phyloP scores from a whole-genome alignment of 2,329 filamentous ascomycete genomes.

The Paraphoma sp. region DNA sequence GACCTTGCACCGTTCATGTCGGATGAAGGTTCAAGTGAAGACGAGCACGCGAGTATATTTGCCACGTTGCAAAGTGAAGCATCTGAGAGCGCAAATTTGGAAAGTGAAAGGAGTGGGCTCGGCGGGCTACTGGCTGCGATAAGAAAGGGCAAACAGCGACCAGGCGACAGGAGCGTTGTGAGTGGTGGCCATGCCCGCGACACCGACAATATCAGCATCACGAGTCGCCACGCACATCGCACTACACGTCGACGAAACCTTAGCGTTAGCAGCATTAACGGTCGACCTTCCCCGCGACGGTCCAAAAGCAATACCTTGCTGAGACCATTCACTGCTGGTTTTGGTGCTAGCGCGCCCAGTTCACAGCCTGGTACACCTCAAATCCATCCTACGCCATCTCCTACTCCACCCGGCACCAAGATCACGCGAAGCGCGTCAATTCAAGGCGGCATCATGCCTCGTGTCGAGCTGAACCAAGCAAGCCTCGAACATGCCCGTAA shows the following conservation, averaged over 20 bases:
- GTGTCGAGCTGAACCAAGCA: slow-evolving; percentile 84
- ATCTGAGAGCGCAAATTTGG: slow-evolving; percentile 65
- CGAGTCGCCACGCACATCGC: slow-evolving; percentile 67
- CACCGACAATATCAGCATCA: slow-evolving; percentile 68
- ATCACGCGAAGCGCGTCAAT: slow-evolving; percentile 80
- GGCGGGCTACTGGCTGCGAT: slow-evolving; percentile 74
- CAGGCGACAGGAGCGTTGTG: slow-evolving; percentile 73
- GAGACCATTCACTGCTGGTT: slow-evolving; percentile 56
- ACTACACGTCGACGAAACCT: slow-evolving; percentile 77
- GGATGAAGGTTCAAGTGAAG: slow-evolving; percentile 88
- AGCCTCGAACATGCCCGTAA: slow-evolving; percentile 88
- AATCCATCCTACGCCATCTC: slow-evolving; percentile 32
- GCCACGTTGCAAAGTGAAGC: slow-evolving; percentile 71
- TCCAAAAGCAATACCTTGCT: slow-evolving; percentile 61
- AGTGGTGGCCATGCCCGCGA: slow-evolving; percentile 71
- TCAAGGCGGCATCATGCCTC: slow-evolving; percentile 74
- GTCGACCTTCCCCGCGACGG: slow-evolving; percentile 75
- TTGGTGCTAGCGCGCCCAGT: slow-evolving; percentile 18
- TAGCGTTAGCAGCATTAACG: slow-evolving; percentile 79
- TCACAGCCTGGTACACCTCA: slow-evolving; percentile 30
- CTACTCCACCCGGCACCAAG: slow-evolving; percentile 43
- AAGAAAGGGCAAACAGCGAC: slow-evolving; percentile 75
- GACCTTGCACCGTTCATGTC: slow-evolving; percentile 96
- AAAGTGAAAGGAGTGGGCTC: slow-evolving; percentile 77
- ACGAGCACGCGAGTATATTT: slow-evolving; percentile 89